Conservation (phyloP, 148 eudicot genomes). For the Rhododendron simsii region DNA sequence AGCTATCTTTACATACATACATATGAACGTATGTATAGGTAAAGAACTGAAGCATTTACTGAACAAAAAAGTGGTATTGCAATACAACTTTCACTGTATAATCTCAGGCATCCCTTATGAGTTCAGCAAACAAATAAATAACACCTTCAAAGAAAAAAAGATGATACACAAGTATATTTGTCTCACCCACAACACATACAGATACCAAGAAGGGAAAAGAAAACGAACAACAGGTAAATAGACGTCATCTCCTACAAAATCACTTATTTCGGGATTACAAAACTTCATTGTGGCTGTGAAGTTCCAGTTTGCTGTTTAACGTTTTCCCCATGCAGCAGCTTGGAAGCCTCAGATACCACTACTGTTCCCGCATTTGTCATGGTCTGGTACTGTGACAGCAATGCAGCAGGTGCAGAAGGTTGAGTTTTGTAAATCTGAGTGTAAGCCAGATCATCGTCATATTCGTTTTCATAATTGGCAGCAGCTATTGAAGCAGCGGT, state of each 20-base stretch:
- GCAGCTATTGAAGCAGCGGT: conserved; percentile 25
- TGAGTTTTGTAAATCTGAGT: conserved; percentile 84
- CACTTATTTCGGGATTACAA: conserved; percentile 5
- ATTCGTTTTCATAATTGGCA: conserved; percentile 30
- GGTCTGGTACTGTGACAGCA: conserved; percentile 45
- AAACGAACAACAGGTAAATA: conserved; percentile 6
- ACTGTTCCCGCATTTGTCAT: conserved; percentile 28
- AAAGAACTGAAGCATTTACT: neutral
- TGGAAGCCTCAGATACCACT: conserved; percentile 41
- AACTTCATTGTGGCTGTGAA: conserved; percentile 18
- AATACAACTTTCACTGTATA: conserved; percentile 3
- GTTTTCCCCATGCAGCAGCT: conserved; percentile 37
- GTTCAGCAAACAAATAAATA: neutral
- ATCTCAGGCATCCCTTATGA: conserved; percentile 1
- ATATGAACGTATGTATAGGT: neutral
- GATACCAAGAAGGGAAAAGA: neutral
- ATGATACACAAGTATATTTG: neutral
- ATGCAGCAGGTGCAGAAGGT: conserved; percentile 54
- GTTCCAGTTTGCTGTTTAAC: conserved; percentile 26
- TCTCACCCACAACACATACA: neutral
- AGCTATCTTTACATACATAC: neutral
- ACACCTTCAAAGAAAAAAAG: neutral
- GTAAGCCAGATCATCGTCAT: conserved; percentile 60
- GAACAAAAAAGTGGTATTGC: conserved; percentile 2
- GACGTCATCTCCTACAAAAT: conserved; percentile 26